These are phyloP conservation scores for Saccharomycopsis oosterbeekiorum DNA, from an alignment of 805 yeast genomes.

Conservation along the genomic window DNA sequence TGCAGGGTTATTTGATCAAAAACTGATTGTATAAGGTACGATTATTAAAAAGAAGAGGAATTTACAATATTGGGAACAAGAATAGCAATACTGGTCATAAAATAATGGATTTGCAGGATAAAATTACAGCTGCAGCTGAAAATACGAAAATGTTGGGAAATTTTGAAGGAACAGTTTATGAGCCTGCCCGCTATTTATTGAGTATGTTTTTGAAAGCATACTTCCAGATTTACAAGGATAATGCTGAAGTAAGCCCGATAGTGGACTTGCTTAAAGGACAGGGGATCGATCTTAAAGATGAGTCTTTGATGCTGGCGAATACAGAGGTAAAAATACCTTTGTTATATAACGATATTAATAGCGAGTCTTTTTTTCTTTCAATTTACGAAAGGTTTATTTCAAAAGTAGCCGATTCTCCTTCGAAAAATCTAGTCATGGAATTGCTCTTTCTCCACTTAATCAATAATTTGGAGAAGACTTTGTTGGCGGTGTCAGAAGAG, in stretches of 20 bases:
- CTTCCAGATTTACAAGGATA: neutral
- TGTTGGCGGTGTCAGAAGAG: neutral
- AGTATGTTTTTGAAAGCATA: neutral
- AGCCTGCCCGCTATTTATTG: neutral
- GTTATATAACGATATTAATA: neutral
- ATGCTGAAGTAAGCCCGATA: neutral
- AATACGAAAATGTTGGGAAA: neutral
- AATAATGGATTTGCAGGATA: neutral
- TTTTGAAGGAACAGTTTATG: neutral
- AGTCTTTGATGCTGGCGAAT: neutral
- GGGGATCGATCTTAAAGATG: neutral
- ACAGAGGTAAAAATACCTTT: neutral
- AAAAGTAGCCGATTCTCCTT: conserved; percentile 9
- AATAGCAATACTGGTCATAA: neutral
- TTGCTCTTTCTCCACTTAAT: conserved; percentile 7
- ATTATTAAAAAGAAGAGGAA: neutral
- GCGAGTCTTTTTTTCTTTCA: neutral
- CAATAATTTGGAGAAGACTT: conserved; percentile 1
- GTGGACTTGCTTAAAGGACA: neutral
- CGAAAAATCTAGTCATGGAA: conserved; percentile 13
- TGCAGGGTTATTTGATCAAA: too few relatives aligned
- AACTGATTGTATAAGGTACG: too few relatives aligned
- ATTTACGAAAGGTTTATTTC: neutral
- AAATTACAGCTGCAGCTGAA: neutral
- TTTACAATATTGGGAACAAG: neutral